Evolutionary conservation across 371 early-diverging fungal genomes (phyloP), one percentile per base, ranked within the genome.

Genomic region (Capillidium rhysosporum): DNA sequence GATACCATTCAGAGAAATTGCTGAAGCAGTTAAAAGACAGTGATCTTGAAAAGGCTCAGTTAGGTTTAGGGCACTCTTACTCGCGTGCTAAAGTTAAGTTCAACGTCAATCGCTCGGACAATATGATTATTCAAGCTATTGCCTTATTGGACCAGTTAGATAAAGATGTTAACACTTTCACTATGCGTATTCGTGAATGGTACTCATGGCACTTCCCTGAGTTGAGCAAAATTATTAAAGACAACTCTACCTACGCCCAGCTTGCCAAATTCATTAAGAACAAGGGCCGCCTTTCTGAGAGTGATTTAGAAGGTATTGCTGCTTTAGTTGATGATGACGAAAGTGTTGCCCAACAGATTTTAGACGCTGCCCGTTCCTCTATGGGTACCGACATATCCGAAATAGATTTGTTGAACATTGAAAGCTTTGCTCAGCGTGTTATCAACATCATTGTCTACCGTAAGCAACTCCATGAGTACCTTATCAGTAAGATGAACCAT

Each of bases 161-260:
- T 70, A 90, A 88, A 70, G 93, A 93, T 70, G 79, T 93, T 60
- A 95, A 95, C 77, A 86, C 87, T 14, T 92, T 92, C 63, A 77
- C 85, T 16, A 97, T 97, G 98, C 82, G 93, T 64, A 79, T 89
- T 59, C 84, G 88, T 55, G 96, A 98, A 72, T 95, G 96, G 95
- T 98, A 98, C 71, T 86, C 86, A 47, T 98, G 94, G 94, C 94
- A 95, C 66, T 98, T 95, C 77, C 98, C 98, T 43, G 93, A 63
- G 75, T 76, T 98, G 61, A 79, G 81, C 68, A 91, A 89, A 73
- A 86, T 98, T 57, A 84, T 92, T 58, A 72, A 71, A 60, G 95
- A 95, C 71, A 89, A 92, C 70, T 76, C 75, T 63, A 73, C 79
- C 63, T 98, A 82, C 65, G 92, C 93, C 59, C 77, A 77, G 55